Base-by-base conservation (phyloP, 257 asterid genomes). In the Echium plantagineum region DNA sequence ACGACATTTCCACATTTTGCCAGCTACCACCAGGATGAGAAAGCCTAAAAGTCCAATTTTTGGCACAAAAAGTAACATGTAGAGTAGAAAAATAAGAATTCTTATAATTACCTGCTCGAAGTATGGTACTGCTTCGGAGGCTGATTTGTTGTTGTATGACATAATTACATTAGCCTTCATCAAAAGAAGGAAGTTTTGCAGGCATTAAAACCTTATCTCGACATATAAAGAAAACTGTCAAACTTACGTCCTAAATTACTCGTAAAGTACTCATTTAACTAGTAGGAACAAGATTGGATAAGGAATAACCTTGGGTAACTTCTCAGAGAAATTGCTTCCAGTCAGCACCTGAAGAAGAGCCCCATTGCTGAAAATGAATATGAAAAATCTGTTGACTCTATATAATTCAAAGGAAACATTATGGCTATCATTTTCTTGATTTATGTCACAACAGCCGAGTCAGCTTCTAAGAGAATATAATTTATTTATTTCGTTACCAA, bases 341-440 rank as follows among this genome's bases (percentile, higher is more conserved):
- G 71, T 70, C 16, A 88, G 94, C 61, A 82, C 97, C 77, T 93
- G 98, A 69, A 93, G 88, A 75, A 93, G 98, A 69, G 98, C 98
- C 19, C 98, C 98, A 32, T 93, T 93, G 77, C 97, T 93, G 94
- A 78, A 72, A 65, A 62, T 28, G 67, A 35, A 67, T 30, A 58
- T n/a, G 20, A 24, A 58, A 74, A 64, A 13, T 10, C 0, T 10
- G 49, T 10, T 42, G 49, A 42, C 3, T 42, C 17, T 10, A 42
- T 42, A 42, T 42, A 42, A 10, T 42, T 12, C 13, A 8, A 10
- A 35, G 9, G 47, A 7, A 35, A 8, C 9, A 35, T 15, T 35
- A 8, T 35, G 1, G 8, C 3, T 35, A 35, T 8, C 8, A 35
- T 35, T 35, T 1, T 35, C 9, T 35, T 35, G 47, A 35, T 0